Conservation (phyloP, 169 alveolate genomes). For the Sarcocystis neurona region DNA sequence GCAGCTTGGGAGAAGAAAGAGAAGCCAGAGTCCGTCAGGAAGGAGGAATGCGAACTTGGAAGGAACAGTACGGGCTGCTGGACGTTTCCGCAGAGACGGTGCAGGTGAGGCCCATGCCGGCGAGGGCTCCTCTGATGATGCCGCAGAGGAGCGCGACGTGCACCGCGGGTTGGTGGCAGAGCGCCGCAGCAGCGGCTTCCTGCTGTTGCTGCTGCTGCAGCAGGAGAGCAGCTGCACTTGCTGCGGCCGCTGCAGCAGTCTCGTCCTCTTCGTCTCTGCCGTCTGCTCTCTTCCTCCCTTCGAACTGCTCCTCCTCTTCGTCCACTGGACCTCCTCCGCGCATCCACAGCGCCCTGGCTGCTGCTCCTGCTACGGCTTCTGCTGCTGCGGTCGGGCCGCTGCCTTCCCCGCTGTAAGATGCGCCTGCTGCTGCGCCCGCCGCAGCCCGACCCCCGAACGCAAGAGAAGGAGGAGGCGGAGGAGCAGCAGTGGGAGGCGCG, state of each 20-base stretch:
- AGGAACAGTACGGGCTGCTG: conserved; percentile 68
- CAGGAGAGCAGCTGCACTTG: no score
- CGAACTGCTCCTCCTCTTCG: not conserved
- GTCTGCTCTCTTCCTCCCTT: not conserved
- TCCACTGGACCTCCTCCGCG: not conserved
- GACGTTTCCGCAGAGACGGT: conserved; percentile 72
- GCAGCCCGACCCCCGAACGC: no score
- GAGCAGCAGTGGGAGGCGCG: conserved; percentile 16
- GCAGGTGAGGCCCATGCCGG: conserved; percentile 70
- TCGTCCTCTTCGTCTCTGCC: not conserved
- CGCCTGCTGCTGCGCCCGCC: not conserved
- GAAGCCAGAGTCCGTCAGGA: not conserved
- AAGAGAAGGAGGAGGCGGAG: no score
- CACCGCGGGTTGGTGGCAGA: conserved; percentile 55
- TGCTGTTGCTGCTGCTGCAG: conserved; percentile 29
- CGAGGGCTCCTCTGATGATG: conserved; percentile 73
- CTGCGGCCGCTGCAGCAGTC: not conserved
- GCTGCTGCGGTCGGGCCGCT: not conserved
- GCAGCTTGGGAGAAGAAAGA: not conserved
- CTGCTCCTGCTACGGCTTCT: not conserved
- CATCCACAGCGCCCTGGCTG: not conserved
- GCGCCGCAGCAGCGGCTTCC: conserved; percentile 19
- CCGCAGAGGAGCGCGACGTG: conserved; percentile 71
- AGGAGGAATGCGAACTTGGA: conserved; percentile 47
- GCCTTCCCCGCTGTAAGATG: not conserved